Conservation (phyloP, 495 filamentous ascomycete species). For the Penicillium paxilli region DNA sequence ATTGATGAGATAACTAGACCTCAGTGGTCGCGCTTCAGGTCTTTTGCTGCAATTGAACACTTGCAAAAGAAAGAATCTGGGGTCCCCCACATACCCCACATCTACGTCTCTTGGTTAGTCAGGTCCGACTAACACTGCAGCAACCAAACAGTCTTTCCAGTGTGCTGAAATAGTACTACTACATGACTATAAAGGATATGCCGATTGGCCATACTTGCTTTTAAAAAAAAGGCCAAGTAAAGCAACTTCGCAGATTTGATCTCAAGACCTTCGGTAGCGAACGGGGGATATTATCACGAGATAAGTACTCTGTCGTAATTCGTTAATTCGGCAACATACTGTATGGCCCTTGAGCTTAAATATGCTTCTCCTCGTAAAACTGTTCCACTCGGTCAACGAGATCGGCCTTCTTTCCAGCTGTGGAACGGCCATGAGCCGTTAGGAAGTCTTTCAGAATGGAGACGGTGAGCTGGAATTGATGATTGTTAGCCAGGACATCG, state of each 20-base stretch:
- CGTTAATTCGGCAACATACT: conserved; percentile 7
- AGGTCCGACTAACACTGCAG: not conserved
- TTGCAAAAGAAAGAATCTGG: not conserved
- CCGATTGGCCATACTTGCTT: too few relatives aligned
- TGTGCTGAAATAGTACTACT: not conserved
- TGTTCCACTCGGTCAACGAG: conserved; percentile 76
- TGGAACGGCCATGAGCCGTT: conserved; percentile 56
- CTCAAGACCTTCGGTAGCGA: not conserved
- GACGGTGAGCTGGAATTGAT: conserved; percentile 58
- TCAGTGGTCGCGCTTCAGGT: too few relatives aligned
- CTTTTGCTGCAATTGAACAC: not conserved
- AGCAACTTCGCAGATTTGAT: not conserved
- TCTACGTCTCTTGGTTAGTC: not conserved
- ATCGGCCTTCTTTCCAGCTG: conserved; percentile 73
- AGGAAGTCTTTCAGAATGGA: conserved; percentile 69
- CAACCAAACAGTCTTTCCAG: not conserved
- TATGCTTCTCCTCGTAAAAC: conserved; percentile 62
- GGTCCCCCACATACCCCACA: conserved; percentile 2
- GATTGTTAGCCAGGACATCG: too few relatives aligned
- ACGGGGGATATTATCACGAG: not conserved
- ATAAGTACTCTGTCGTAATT: conserved; percentile 10
- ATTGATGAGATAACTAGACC: too few relatives aligned
- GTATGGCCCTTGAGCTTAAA: not conserved
- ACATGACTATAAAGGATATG: too few relatives aligned
- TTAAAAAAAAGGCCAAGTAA: too few relatives aligned